phyloP scores from a whole-genome alignment of 225 moss, liverwort and hornwort genomes.

The Polytrichum commune region DNA sequence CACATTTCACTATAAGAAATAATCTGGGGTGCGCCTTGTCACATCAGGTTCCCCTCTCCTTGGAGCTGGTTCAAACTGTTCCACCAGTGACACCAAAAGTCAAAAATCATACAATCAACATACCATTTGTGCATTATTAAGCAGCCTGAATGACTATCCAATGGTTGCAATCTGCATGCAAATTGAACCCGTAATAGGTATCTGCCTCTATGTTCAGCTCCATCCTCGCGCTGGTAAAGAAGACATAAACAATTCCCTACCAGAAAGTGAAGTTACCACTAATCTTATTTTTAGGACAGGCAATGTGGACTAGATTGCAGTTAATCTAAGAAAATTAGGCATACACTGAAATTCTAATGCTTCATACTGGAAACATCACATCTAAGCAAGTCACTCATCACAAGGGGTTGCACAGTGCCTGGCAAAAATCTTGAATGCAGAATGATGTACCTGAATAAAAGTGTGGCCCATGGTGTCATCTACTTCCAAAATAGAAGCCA shows the following conservation, averaged over 20 bases:
- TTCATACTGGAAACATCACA: too few species aligned
- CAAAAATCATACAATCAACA: not conserved
- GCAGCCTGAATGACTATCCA: too few species aligned
- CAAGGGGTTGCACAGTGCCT: too few species aligned
- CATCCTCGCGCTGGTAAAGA: too few species aligned
- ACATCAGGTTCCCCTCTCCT: constrained; percentile 46
- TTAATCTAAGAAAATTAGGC: too few species aligned
- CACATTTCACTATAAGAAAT: constrained; percentile 26
- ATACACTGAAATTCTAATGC: too few species aligned
- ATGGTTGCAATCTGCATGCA: too few species aligned
- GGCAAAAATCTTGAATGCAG: not conserved
- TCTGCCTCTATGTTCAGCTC: too few species aligned
- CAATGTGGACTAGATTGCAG: not conserved
- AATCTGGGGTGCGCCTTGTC: constrained; percentile 36
- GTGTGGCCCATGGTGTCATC: constrained; percentile 62
- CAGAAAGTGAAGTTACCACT: too few species aligned
- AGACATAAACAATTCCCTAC: too few species aligned
- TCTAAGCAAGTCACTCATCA: too few species aligned
- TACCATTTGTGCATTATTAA: not conserved
- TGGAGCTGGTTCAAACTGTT: constrained; percentile 48
- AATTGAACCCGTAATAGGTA: not conserved
- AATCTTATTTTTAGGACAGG: too few species aligned
- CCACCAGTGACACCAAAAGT: not conserved
- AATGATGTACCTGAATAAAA: constrained; percentile 45
- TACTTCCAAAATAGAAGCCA: constrained; percentile 66